phyloP scores from a whole-genome alignment of 2,329 filamentous ascomycete genomes.

The Laburnicola sp. region DNA sequence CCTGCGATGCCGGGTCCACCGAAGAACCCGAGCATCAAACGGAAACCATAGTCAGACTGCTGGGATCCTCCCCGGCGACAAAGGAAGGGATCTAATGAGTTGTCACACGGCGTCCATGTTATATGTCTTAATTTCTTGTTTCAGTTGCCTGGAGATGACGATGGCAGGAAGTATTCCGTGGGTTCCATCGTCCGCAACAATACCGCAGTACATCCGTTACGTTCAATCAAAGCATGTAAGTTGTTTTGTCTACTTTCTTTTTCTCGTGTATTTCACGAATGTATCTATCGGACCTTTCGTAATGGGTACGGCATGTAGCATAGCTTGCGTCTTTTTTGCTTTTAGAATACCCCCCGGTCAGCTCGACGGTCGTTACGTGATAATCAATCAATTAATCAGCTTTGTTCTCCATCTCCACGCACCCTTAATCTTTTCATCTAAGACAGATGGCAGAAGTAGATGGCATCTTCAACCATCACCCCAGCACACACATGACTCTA shows the following conservation, averaged over 20 bases:
- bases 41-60: constrained; percentile 12
- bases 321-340: constrained; percentile 3
- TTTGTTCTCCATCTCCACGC: too few species aligned
- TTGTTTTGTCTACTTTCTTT: constrained; percentile 1
- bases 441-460: too few species aligned
- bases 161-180: constrained; percentile 43
- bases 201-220: background rate
- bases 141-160: constrained; percentile 15
- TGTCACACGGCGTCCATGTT: constrained; percentile 11
- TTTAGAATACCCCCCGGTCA: constrained; percentile 5
- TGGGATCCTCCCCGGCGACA: constrained; percentile 1
- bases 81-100: constrained; percentile 17
- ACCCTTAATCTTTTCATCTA: too few species aligned
- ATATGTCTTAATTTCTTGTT: constrained; percentile 3
- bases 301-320: constrained; percentile 3
- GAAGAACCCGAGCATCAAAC: constrained; percentile 20
- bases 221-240: background rate
- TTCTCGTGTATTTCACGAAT: background rate
- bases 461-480: too few species aligned
- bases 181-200: constrained; percentile 25
- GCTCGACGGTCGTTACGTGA: constrained; percentile 6
- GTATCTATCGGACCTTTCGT: constrained; percentile 3
- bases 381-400: background rate
- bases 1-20: constrained; percentile 20
- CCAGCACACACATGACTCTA: background rate